Base-by-base conservation (phyloP, 1,139 yeast species). In the Ogataea hybrid region DNA sequence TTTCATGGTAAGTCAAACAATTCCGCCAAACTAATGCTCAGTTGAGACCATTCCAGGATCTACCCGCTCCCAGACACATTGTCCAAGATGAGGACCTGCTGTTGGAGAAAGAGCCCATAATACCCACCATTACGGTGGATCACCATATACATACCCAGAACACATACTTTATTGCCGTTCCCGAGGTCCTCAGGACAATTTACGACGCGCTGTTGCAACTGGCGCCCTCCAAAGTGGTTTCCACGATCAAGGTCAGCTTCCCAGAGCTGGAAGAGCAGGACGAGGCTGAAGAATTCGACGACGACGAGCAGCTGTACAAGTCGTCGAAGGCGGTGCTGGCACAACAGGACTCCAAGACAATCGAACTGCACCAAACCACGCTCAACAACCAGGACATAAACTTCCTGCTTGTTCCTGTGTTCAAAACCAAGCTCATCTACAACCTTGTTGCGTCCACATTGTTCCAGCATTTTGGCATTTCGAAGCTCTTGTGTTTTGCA, bases 301-400 rank as follows among this genome's bases (percentile, higher is more conserved):
- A 77, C 49, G 78, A 74, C 37, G 81, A 75, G 52, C 83, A 78
- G 49, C 63, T 78, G 32, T 78, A 77, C 52, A 50, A 62, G 10
- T 39, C 47, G 4, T 39, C 48, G 1, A 34, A 37, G 10, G 42
- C 43, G 3, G 30, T 35, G n/a, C 68, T 73, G 1, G 62, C 63
- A 6, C 56, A 52, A 7, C 40, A 52, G 18, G 61, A 58, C 35
- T 44, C 48, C 8, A 51, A 49, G 15, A 36, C 18, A 32, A 48
- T 44, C 32, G 45, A 43, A 12, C 55, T 56, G 3, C 47, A 47
- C 28, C 45, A 50, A 18, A 44, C 64, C 63, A 37, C 65, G 64
- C 43, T 50, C 4, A 31, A 16, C 21, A 64, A 65, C 2, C 62
- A 62, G 38, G 68, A 68, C 43, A 28, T 64, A 7, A 51, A 70